phyloP scores from a whole-genome alignment of 257 asterid species.

The Osmanthus fragrans region DNA sequence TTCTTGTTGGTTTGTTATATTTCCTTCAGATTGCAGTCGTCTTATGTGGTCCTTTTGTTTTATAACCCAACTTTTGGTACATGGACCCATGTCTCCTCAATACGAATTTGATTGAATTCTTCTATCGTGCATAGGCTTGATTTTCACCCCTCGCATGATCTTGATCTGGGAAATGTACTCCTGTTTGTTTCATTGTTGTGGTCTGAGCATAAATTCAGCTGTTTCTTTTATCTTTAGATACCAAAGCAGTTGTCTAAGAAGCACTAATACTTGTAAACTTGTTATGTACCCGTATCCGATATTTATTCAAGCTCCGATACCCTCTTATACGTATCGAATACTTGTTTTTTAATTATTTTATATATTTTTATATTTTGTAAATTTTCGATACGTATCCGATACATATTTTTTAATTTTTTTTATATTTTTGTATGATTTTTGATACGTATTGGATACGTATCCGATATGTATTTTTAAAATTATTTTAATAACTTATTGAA shows the following conservation, averaged over 20 bases:
- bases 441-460: too few species aligned
- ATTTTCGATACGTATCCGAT: too few species aligned
- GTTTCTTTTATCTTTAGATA: background rate
- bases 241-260: background rate
- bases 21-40: background rate
- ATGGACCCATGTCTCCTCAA: constrained; percentile 4
- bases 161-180: background rate
- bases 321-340: too few species aligned
- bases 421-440: too few species aligned
- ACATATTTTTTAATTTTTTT: too few species aligned
- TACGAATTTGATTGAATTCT: background rate
- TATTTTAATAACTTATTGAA: too few species aligned
- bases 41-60: constrained; percentile 12
- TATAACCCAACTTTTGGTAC: background rate
- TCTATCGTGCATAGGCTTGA: background rate
- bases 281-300: too few species aligned
- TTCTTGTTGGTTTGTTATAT: constrained; percentile 13
- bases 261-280: too few species aligned
- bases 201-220: background rate
- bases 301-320: too few species aligned
- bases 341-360: too few species aligned
- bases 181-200: background rate
- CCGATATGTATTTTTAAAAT: too few species aligned
- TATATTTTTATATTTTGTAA: too few species aligned
- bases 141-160: background rate